A percentile compares a stretch with the other conserved stretches of the same genome.
Evolutionary conservation across 1,139 yeast species (phyloP).

Genomic region (Hyphopichia burtonii): DNA sequence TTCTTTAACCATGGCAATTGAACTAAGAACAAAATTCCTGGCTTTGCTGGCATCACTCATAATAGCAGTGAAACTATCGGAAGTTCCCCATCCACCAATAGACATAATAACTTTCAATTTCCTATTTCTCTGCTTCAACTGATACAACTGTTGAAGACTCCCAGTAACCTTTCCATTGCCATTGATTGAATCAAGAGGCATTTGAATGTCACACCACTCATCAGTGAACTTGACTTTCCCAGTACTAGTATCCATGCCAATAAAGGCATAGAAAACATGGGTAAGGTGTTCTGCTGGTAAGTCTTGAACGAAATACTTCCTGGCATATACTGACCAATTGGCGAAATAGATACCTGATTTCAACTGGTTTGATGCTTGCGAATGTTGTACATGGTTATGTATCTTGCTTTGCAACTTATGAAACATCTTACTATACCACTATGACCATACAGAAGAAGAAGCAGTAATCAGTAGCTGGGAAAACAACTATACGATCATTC

Average conservation of each 20-base stretch:
- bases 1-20: slow-evolving; percentile 45
- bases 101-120: slow-evolving; percentile 65
- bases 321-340: slow-evolving; percentile 73
- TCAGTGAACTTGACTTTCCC: slow-evolving; percentile 61
- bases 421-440: background rate
- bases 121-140: slow-evolving; percentile 48
- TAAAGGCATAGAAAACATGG: slow-evolving; percentile 77
- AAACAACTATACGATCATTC: slow-evolving; percentile 4
- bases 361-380: slow-evolving; percentile 2
- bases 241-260: slow-evolving; percentile 51
- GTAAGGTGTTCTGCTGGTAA: slow-evolving; percentile 59
- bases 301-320: slow-evolving; percentile 64
- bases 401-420: background rate
- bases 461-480: too few relatives aligned
- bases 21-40: slow-evolving; percentile 48
- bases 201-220: slow-evolving; percentile 64
- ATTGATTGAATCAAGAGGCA: slow-evolving; percentile 32
- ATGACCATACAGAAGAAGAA: too few relatives aligned
- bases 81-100: slow-evolving; percentile 86
- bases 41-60: slow-evolving; percentile 36
- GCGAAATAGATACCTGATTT: slow-evolving; percentile 38
- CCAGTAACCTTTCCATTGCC: slow-evolving; percentile 36
- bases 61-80: slow-evolving; percentile 49
- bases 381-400: background rate
- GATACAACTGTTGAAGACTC: slow-evolving; percentile 54